Base-by-base conservation (phyloP, 2,329 filamentous ascomycete species). In the Verticillium nonalfalfae region DNA sequence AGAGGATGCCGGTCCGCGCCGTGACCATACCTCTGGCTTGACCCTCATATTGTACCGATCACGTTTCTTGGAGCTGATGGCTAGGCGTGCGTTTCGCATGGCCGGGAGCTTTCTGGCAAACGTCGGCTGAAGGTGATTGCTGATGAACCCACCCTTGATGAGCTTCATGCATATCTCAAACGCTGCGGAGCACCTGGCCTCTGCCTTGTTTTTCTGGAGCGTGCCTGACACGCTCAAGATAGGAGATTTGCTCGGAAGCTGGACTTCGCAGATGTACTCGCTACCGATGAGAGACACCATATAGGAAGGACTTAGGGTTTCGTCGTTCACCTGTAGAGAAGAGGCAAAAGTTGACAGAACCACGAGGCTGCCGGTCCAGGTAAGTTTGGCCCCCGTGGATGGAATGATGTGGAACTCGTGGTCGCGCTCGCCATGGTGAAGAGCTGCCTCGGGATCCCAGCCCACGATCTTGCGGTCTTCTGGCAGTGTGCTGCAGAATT, bases 181-280 rank as follows among this genome's bases (percentile, higher is more conserved):
- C 0, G 95, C 94, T 3, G 93, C 94, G 0, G 93, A 91, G 66
- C 91, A 91, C 73, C 95, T 96, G 4, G 95, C 94, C 18, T 89
- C 76, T 35, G 87, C 81, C 73, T 97, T 98, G 61, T 82, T 90
- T 7, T 79, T 72, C 60, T 88, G 85, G 0, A 85, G 76, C 7
- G 76, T 79, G 5, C 95, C 94, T 13, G 81, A 79, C 5, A 85
- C 81, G 35, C 85, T 86, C 60, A 81, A 83, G 39, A 97, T 77
- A 0, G 91, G 92, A 0, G 92, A 90, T 26, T 81, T 81, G 13
- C 87, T 84, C 0, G 95, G 94, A 31, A 99, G 77, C 11, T 91
- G 81, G 1, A 96, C 86, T 68, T 97, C 91, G 65, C 90, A 93
- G 52, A 88, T 73, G 68, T 88, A 97, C 31, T 84, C 82, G 13